phyloP scores from a whole-genome alignment of 176 grass and related monocot genomes.

The Oryza australiensis region DNA sequence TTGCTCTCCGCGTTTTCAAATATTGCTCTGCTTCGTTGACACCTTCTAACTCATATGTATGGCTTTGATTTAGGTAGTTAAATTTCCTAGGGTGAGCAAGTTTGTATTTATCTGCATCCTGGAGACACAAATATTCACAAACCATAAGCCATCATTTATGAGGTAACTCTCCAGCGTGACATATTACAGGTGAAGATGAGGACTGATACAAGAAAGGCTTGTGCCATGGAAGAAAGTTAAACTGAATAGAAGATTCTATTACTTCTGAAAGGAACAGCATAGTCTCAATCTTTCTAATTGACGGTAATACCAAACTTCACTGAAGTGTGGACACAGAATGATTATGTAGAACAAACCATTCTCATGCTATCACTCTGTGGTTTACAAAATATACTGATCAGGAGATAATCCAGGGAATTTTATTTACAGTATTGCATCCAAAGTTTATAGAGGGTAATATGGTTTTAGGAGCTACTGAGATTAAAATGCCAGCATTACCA shows the following conservation, averaged over 20 bases:
- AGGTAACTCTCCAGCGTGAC: neutral
- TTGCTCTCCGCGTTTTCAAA: constrained; percentile 77
- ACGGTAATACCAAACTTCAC: neutral
- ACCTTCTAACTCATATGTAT: constrained; percentile 72
- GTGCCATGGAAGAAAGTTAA: constrained; percentile 1
- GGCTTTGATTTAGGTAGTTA: constrained; percentile 87
- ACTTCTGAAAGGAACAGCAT: neutral
- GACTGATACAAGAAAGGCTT: neutral
- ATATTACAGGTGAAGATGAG: neutral
- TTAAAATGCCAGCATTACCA: neutral
- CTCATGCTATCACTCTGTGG: neutral
- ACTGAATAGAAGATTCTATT: constrained; percentile 12
- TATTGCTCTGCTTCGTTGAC: constrained; percentile 58
- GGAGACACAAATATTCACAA: constrained; percentile 28
- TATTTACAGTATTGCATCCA: neutral
- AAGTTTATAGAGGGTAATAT: neutral
- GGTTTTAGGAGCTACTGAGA: neutral
- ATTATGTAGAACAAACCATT: neutral
- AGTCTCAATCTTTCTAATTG: neutral
- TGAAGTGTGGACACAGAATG: neutral
- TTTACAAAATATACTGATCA: neutral
- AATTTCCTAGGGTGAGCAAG: constrained; percentile 74
- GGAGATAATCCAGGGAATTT: neutral
- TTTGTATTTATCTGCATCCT: constrained; percentile 89
- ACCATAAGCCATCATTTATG: constrained; percentile 5